These are phyloP conservation scores for Skeletonema grethae DNA, from an alignment of 108 stramenopile genomes.

Conservation along the genomic window DNA sequence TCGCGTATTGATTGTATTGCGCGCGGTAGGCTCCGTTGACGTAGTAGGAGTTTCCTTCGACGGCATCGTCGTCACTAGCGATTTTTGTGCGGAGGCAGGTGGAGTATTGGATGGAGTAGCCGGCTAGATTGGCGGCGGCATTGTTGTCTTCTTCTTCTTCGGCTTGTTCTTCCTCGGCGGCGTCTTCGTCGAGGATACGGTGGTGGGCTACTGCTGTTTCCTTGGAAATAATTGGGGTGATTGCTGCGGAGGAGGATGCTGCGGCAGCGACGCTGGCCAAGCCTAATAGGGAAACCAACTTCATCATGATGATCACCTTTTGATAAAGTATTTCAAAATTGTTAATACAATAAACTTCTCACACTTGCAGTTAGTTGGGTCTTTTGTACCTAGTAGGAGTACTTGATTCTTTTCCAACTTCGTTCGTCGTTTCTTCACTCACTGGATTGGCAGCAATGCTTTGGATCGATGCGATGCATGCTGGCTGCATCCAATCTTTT, in stretches of 20 bases:
- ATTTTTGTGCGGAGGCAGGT: conserved; percentile 41
- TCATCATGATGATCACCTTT: not conserved
- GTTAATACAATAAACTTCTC: too few species aligned
- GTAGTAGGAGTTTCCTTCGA: conserved; percentile 54
- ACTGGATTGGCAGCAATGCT: too few species aligned
- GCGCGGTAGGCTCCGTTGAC: conserved; percentile 54
- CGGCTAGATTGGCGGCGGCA: conserved; percentile 12
- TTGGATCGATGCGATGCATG: too few species aligned
- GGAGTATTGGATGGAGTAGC: conserved; percentile 31
- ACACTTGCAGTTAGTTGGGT: too few species aligned
- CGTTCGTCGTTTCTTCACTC: too few species aligned
- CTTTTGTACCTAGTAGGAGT: too few species aligned
- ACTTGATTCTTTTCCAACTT: too few species aligned
- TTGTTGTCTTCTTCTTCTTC: not conserved
- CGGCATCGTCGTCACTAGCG: conserved; percentile 46
- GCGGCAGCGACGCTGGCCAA: not conserved
- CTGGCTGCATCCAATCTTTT: too few species aligned
- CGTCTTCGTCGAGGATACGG: not conserved
- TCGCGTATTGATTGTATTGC: conserved; percentile 43
- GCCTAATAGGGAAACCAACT: not conserved
- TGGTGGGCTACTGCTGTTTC: not conserved
- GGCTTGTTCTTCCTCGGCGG: not conserved
- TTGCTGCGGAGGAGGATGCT: not conserved
- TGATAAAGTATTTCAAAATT: too few species aligned
- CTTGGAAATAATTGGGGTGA: not conserved